A percentile compares a stretch with the other conserved stretches of the same genome.
Evolutionary conservation across 2,329 filamentous ascomycete species (phyloP).

Genomic region (Volutella citrinella): DNA sequence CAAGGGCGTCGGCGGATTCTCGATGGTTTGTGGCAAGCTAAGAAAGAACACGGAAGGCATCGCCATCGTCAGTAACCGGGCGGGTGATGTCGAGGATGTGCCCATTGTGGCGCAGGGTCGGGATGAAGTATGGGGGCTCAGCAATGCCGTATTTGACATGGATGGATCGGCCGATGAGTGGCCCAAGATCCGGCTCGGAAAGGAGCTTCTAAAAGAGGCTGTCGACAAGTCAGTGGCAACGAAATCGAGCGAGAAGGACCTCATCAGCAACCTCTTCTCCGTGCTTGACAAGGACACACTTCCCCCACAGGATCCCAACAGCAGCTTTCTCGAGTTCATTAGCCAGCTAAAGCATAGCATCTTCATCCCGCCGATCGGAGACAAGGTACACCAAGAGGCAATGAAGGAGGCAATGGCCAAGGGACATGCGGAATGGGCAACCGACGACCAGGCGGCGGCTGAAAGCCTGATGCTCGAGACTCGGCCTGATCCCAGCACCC

Average conservation of each 20-base stretch:
- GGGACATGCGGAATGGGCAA: constrained; percentile 36
- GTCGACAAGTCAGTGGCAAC: constrained; percentile 39
- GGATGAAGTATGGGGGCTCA: constrained; percentile 55
- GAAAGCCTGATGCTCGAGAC: constrained; percentile 35
- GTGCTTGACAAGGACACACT: constrained; percentile 58
- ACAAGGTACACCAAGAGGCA: constrained; percentile 40
- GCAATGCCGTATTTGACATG: constrained; percentile 58
- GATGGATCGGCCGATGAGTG: constrained; percentile 41
- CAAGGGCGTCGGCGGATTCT: constrained; percentile 64
- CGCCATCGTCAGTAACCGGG: constrained; percentile 62
- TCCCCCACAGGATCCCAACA: constrained; percentile 37
- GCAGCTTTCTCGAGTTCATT: constrained; percentile 53
- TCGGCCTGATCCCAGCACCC: constrained; percentile 35
- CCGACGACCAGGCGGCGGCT: constrained; percentile 36
- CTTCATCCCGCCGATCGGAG: constrained; percentile 58
- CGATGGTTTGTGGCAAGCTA: constrained; percentile 63
- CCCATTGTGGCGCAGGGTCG: constrained; percentile 54
- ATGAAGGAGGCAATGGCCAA: constrained; percentile 41
- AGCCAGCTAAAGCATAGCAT: constrained; percentile 56
- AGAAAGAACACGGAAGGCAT: constrained; percentile 46
- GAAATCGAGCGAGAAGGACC: constrained; percentile 40
- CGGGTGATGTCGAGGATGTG: constrained; percentile 49
- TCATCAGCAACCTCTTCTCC: constrained; percentile 50
- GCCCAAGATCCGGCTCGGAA: constrained; percentile 59
- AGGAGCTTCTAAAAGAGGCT: constrained; percentile 40